Evolutionary conservation across 495 filamentous ascomycete genomes (phyloP).

Genomic region (Xylaria flabelliformis): DNA sequence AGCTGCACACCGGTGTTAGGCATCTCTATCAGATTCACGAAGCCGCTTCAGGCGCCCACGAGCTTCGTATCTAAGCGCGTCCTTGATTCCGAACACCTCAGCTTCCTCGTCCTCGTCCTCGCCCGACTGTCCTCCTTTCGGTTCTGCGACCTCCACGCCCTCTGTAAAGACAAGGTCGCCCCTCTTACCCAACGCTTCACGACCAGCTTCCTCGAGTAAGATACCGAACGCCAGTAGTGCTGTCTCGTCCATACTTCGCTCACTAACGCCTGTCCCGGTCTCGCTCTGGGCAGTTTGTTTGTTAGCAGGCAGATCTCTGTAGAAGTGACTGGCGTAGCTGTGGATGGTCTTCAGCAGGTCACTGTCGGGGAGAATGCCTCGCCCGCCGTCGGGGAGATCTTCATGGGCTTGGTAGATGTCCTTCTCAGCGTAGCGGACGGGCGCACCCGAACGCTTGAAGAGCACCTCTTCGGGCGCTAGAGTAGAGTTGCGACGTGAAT

Average conservation of each 20-base stretch:
- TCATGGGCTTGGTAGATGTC: constrained; percentile 71
- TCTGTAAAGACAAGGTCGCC: constrained; percentile 81
- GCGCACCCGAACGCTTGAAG: constrained; percentile 67
- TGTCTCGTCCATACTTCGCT: constrained; percentile 81
- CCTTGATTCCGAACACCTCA: constrained; percentile 23
- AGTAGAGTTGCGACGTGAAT: constrained; percentile 57
- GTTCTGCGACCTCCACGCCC: constrained; percentile 47
- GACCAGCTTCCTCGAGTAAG: constrained; percentile 76
- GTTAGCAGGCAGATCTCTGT: constrained; percentile 50
- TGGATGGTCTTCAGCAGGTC: constrained; percentile 81
- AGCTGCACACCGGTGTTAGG: constrained; percentile 11
- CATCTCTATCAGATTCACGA: constrained; percentile 15
- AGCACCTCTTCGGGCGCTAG: constrained; percentile 78
- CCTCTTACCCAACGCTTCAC: constrained; percentile 67
- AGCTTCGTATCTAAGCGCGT: constrained; percentile 22
- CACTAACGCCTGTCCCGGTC: constrained; percentile 42
- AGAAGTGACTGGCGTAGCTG: constrained; percentile 75
- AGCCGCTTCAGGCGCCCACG: constrained; percentile 16
- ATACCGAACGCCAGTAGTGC: constrained; percentile 83
- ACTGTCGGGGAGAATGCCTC: constrained; percentile 65
- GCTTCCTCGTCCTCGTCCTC: constrained; percentile 27
- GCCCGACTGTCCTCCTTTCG: constrained; percentile 23
- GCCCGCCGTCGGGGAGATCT: constrained; percentile 48
- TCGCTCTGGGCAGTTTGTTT: constrained; percentile 34
- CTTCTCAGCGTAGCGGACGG: constrained; percentile 68